A percentile compares a stretch with the other conserved stretches of the same genome.
phyloP scores from a whole-genome alignment of 2,329 filamentous ascomycete genomes.

The Monosporascus sp. region DNA sequence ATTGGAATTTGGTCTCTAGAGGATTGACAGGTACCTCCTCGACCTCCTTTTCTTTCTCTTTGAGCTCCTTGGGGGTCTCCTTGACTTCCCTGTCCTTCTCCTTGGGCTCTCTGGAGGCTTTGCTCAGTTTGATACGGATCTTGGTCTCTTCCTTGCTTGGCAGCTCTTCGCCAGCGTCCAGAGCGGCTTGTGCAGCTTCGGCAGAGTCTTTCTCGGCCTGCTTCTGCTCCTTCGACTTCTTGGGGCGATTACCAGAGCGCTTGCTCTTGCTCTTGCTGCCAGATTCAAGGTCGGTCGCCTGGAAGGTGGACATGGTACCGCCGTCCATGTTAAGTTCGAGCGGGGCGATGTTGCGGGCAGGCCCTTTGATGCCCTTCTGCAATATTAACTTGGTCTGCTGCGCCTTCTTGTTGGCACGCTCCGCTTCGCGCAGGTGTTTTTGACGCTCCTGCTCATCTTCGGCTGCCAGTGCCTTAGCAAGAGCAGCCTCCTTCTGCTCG shows the following conservation, averaged over 20 bases:
- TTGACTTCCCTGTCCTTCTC: slow-evolving; percentile 36
- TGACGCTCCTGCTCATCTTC: slow-evolving; percentile 77
- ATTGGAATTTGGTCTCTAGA: slow-evolving; percentile 65
- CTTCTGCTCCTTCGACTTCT: slow-evolving; percentile 88
- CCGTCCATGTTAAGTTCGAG: slow-evolving; percentile 78
- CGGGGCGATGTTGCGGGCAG: slow-evolving; percentile 59
- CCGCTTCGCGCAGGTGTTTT: slow-evolving; percentile 77
- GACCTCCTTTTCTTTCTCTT: slow-evolving; percentile 33
- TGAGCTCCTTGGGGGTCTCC: slow-evolving; percentile 39
- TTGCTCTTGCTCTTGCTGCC: slow-evolving; percentile 43
- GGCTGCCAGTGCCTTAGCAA: slow-evolving; percentile 71
- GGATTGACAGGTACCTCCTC: slow-evolving; percentile 32
- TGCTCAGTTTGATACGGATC: slow-evolving; percentile 59
- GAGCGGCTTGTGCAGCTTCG: slow-evolving; percentile 78
- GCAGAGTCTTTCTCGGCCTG: slow-evolving; percentile 77
- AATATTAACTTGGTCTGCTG: slow-evolving; percentile 83
- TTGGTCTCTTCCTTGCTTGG: slow-evolving; percentile 54
- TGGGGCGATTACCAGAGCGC: slow-evolving; percentile 62
- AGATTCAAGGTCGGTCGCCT: slow-evolving; percentile 55
- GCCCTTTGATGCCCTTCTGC: slow-evolving; percentile 80
- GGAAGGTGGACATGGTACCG: slow-evolving; percentile 80
- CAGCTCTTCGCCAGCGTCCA: slow-evolving; percentile 72
- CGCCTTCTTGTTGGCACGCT: slow-evolving; percentile 87
- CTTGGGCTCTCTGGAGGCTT: slow-evolving; percentile 37
- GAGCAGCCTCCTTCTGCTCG: slow-evolving; percentile 79